Base-by-base conservation (phyloP, 768 basidiomycete genomes). In the Boletellus emodensis region DNA sequence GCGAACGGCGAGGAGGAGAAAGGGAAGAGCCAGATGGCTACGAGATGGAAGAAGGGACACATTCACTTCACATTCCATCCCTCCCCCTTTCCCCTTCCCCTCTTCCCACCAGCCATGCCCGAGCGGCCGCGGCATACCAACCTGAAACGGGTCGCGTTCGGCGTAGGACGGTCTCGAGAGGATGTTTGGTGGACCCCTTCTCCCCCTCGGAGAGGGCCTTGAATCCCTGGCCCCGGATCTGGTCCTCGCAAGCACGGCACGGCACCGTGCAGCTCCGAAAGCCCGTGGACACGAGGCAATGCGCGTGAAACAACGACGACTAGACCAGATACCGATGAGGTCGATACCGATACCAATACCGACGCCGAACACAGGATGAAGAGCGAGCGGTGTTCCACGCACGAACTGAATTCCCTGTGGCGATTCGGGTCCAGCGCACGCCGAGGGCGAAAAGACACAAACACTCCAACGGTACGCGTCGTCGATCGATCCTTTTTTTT, bases 71-170 rank as follows among this genome's bases (percentile, higher is more conserved):
- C 11, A 30, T 30, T 11, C 30, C 30, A 18, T 37, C 36, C 36
- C 18, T 26, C 24, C 24, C 24, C 24, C 24, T 18, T 22, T 40
- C 18, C 20, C 39, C 39, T 30, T 15, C 14, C 20, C 13, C 18
- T 26, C 35, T 30, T 17, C 37, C 37, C 37, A 11, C 30, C 17
- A n/a, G n/a, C 37, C n/a, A 26, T 5, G 26, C 41, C 48, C 48
- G 48, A 49, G 48, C 35, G 48, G 28, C 48, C 48, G 48, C 48
- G 48, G 48, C 22, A 15, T 30, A n/a, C 17, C 17, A 5, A 28
- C 17, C 36, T 44, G 42, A 50, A 50, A 50, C 42, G 17, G 4
- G 32, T 18, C 10, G 13, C 20, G 11, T 30, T n/a, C 15, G 24
- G 15, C 28, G 20, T 3, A 18, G 18, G 18, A 8, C 3, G 12